Percentiles rank a stretch among this genome's conserved stretches.
Evolutionary conservation across 2,329 filamentous ascomycete species (phyloP).

Genomic region (Zymoseptoria crescenta): DNA sequence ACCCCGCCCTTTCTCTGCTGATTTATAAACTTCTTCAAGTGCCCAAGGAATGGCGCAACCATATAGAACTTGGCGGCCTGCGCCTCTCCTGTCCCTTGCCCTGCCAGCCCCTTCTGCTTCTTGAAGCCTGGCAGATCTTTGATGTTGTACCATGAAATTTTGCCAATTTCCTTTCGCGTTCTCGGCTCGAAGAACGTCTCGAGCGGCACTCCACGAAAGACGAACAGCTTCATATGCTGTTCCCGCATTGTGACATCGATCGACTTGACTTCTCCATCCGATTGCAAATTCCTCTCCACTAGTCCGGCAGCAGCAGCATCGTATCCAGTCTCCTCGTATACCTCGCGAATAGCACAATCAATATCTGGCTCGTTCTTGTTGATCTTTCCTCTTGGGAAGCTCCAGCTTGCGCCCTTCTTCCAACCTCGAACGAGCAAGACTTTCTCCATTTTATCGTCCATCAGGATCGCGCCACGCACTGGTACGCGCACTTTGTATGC

Average conservation of each 20-base stretch:
- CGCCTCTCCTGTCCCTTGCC: slow-evolving; percentile 48
- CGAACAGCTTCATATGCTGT: slow-evolving; percentile 86
- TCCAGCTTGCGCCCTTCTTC: slow-evolving; percentile 96
- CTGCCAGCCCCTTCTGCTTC: slow-evolving; percentile 59
- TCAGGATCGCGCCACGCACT: slow-evolving; percentile 84
- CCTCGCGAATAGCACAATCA: slow-evolving; percentile 87
- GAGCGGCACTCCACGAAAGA: slow-evolving; percentile 81
- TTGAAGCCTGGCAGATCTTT: slow-evolving; percentile 77
- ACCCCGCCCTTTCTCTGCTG: slow-evolving; percentile 67
- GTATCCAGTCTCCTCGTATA: slow-evolving; percentile 92
- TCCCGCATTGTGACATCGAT: slow-evolving; percentile 87
- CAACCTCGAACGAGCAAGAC: slow-evolving; percentile 92
- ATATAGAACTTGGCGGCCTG: slow-evolving; percentile 93
- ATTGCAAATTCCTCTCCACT: slow-evolving; percentile 53
- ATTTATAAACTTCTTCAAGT: slow-evolving; percentile 83
- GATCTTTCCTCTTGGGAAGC: slow-evolving; percentile 94
- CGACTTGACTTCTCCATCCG: slow-evolving; percentile 59
- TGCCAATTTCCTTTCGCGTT: slow-evolving; percentile 95
- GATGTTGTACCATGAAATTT: slow-evolving; percentile 89
- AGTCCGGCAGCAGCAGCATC: slow-evolving; percentile 70
- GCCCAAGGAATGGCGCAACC: slow-evolving; percentile 85
- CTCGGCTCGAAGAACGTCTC: slow-evolving; percentile 81
- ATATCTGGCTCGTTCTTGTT: slow-evolving; percentile 94
- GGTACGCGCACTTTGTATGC: slow-evolving; percentile 92
- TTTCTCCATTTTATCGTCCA: slow-evolving; percentile 91